A percentile compares a stretch with the other conserved stretches of the same genome.
Conservation (phyloP, 768 basidiomycete species). For the Glaciozyma antarctica region DNA sequence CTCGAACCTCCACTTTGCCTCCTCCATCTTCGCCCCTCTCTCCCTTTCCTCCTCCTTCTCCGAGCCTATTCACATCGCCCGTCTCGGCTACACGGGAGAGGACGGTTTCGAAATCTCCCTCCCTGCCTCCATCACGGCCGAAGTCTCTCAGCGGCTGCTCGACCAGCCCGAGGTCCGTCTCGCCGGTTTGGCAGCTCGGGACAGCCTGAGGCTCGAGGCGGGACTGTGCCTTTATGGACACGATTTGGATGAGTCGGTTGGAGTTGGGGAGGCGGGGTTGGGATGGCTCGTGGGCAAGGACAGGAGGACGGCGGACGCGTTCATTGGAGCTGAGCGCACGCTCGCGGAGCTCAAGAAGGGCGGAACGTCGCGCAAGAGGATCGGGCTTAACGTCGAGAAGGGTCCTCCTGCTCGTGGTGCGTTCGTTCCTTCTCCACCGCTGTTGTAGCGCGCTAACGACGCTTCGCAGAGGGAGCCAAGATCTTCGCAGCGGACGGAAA, state of each 20-base stretch:
- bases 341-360: constrained; percentile 69
- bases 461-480: constrained; percentile 23
- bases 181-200: constrained; percentile 82
- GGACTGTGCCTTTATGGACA: constrained; percentile 95
- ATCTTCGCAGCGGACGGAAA: constrained; percentile 12
- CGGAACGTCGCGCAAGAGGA: constrained; percentile 53
- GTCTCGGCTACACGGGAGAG: constrained; percentile 96
- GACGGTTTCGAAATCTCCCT: constrained; percentile 72
- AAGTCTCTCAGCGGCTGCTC: constrained; percentile 14
- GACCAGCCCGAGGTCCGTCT: constrained; percentile 52
- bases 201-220: constrained; percentile 87
- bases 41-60: constrained; percentile 72
- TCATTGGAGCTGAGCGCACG: constrained; percentile 70
- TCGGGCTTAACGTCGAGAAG: constrained; percentile 64
- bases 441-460: not conserved
- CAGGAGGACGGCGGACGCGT: constrained; percentile 53
- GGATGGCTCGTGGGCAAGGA: constrained; percentile 92
- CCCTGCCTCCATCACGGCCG: constrained; percentile 2
- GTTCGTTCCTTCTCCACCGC: constrained; percentile 37
- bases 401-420: constrained; percentile 76
- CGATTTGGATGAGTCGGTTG: constrained; percentile 77
- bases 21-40: constrained; percentile 60
- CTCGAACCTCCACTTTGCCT: constrained; percentile 58
- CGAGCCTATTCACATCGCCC: constrained; percentile 60
- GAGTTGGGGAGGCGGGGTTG: constrained; percentile 82